Conservation (phyloP, 2,329 filamentous ascomycete genomes). For the Dryadomyces quercus-mongolicae region DNA sequence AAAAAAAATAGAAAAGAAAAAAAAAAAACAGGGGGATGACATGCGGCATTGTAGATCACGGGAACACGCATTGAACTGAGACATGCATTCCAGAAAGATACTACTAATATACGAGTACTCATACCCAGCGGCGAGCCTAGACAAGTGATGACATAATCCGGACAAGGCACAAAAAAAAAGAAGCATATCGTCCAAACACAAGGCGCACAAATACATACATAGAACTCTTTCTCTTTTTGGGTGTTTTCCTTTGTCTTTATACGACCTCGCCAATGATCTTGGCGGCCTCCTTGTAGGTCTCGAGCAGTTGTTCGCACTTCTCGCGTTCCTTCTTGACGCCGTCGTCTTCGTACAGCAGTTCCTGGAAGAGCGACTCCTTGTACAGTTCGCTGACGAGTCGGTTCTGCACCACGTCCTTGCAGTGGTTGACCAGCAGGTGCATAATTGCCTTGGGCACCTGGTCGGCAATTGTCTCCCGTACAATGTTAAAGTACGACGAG, state of each 20-base stretch:
- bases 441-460: conserved; percentile 98
- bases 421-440: conserved; percentile 97
- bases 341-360: conserved; percentile 94
- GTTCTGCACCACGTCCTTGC: conserved; percentile 96
- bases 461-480: conserved; percentile 95
- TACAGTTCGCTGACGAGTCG: conserved; percentile 91
- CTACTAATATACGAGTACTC: too few species aligned
- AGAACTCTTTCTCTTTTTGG: too few species aligned
- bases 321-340: conserved; percentile 70
- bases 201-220: not conserved
- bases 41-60: too few species aligned
- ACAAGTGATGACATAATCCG: not conserved
- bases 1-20: too few species aligned
- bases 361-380: conserved; percentile 80
- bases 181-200: not conserved
- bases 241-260: conserved; percentile 26
- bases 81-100: not conserved
- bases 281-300: conserved; percentile 92
- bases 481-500: conserved; percentile 98
- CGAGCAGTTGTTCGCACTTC: conserved; percentile 93
- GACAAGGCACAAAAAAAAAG: not conserved
- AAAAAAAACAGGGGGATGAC: too few species aligned
- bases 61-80: too few species aligned
- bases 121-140: not conserved
- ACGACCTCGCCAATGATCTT: conserved; percentile 97